A percentile compares a stretch with the other conserved stretches of the same genome.
Conservation (phyloP, 2,329 filamentous ascomycete species). For the Neopestalotiopsis rosae region DNA sequence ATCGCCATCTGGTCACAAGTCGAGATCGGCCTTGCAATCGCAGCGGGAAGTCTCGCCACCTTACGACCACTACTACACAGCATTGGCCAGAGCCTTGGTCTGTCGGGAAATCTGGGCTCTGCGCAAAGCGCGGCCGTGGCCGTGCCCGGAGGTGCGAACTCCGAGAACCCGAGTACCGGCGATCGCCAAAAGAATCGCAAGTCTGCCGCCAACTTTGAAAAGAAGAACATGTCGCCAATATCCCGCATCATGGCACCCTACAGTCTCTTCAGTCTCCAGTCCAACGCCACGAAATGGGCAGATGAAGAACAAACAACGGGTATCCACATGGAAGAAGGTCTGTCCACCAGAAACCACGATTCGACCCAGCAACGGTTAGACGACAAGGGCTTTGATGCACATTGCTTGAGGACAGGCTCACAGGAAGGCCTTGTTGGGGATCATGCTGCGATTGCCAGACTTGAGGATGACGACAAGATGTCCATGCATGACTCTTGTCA, state of each 20-base stretch:
- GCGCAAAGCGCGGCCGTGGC: background rate
- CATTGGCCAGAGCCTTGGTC: background rate
- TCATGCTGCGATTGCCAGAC: background rate
- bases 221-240: background rate
- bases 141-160: background rate
- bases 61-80: slow-evolving; percentile 32
- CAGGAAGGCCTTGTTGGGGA: background rate
- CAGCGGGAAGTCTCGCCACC: slow-evolving; percentile 35
- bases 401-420: background rate
- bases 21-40: slow-evolving; percentile 38
- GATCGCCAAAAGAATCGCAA: background rate
- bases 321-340: background rate
- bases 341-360: background rate
- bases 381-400: background rate
- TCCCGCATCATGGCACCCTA: background rate
- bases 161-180: background rate
- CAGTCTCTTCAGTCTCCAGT: background rate
- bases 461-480: background rate
- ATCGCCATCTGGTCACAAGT: slow-evolving; percentile 39
- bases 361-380: background rate
- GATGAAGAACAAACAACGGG: background rate
- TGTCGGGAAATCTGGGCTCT: background rate
- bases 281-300: background rate
- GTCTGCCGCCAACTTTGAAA: background rate
- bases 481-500: background rate